phyloP scores from a whole-genome alignment of 176 grass and related monocot species.

The Tillandsia fasciculata region DNA sequence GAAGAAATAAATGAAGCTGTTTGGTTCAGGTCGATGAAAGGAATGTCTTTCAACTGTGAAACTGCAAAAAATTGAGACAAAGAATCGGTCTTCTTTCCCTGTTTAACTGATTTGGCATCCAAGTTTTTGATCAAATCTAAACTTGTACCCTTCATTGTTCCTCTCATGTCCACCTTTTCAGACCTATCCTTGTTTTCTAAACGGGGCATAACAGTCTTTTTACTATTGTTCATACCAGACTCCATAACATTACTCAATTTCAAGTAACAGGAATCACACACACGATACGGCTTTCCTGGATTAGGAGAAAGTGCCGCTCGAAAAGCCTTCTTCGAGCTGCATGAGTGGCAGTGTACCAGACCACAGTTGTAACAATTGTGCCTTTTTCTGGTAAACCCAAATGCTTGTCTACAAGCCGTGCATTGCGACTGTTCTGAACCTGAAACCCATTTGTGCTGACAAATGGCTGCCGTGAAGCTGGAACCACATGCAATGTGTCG shows the following conservation, averaged over 20 bases:
- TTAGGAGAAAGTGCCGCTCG: constrained; percentile 90
- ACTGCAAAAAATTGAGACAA: constrained; percentile 26
- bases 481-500: constrained; percentile 83
- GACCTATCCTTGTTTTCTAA: constrained; percentile 28
- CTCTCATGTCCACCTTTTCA: constrained; percentile 37
- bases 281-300: constrained; percentile 83
- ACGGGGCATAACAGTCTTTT: constrained; percentile 16
- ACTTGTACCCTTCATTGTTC: constrained; percentile 35
- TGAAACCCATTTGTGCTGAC: constrained; percentile 92
- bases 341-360: constrained; percentile 86
- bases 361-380: constrained; percentile 99
- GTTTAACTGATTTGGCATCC: constrained; percentile 72
- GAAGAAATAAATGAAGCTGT: constrained; percentile 14
- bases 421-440: constrained; percentile 94
- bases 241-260: constrained; percentile 84
- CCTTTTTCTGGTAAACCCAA: constrained; percentile 94
- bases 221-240: constrained; percentile 35
- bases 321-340: constrained; percentile 81
- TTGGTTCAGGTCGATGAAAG: constrained; percentile 37
- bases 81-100: constrained; percentile 54
- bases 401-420: constrained; percentile 79
- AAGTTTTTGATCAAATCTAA: constrained; percentile 83
- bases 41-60: constrained; percentile 63
- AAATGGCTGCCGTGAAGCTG: constrained; percentile 78
- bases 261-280: constrained; percentile 86